phyloP scores from a whole-genome alignment of 371 early-diverging fungal species.

The Mortierella polycephala region DNA sequence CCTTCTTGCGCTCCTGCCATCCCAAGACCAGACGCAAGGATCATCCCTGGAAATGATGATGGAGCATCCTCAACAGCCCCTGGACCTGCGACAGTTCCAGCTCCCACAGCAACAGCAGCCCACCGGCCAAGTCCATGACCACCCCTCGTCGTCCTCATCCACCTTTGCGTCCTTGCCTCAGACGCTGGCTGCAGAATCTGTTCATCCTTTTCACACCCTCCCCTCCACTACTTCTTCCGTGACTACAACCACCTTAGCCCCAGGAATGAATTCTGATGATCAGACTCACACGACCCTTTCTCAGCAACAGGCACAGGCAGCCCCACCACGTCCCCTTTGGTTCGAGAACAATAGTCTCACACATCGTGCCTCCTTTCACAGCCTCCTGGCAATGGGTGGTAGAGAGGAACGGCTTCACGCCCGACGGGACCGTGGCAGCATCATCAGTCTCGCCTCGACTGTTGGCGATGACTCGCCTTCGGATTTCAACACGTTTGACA shows the following conservation, averaged over 20 bases:
- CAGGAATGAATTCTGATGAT: constrained; percentile 7
- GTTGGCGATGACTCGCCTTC: constrained; percentile 48
- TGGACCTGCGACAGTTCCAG: constrained; percentile 48
- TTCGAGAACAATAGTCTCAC: constrained; percentile 26
- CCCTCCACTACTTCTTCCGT: constrained; percentile 1
- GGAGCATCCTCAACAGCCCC: constrained; percentile 47
- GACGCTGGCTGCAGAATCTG: constrained; percentile 17
- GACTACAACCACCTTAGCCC: constrained; percentile 8
- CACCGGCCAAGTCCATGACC: not conserved
- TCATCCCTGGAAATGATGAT: constrained; percentile 47
- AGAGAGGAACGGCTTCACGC: constrained; percentile 41
- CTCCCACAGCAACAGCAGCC: constrained; percentile 23
- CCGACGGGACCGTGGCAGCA: constrained; percentile 49
- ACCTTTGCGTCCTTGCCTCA: constrained; percentile 7
- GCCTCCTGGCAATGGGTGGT: constrained; percentile 22
- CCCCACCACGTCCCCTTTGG: constrained; percentile 34
- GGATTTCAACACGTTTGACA: constrained; percentile 32
- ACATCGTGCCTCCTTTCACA: constrained; percentile 44
- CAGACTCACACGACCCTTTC: constrained; percentile 29
- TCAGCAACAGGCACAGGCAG: constrained; percentile 8
- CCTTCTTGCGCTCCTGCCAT: constrained; percentile 3
- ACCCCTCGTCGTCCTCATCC: constrained; percentile 4
- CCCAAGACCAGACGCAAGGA: constrained; percentile 8
- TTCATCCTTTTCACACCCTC: constrained; percentile 23
- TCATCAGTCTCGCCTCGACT: constrained; percentile 50